These are phyloP conservation scores for Solanum virginianum DNA, from an alignment of 257 asterid genomes.

Conservation along the genomic window DNA sequence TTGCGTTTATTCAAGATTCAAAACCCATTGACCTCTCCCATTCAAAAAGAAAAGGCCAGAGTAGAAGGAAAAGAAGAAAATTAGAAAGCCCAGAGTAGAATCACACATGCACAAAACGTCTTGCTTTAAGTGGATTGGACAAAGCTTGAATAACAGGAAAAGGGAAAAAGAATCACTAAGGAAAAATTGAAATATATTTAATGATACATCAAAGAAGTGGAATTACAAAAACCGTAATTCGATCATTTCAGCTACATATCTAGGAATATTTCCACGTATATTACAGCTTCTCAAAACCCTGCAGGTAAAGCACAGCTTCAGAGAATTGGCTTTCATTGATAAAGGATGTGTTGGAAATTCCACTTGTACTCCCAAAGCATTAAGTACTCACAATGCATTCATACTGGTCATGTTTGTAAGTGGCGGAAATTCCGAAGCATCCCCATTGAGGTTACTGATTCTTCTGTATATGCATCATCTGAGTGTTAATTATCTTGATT, in stretches of 20 bases:
- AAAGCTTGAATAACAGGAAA: neutral
- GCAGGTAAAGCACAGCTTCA: constrained; percentile 1
- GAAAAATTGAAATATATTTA: neutral
- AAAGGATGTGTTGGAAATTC: neutral
- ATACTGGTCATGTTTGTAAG: constrained; percentile 23
- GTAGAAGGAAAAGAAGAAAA: neutral
- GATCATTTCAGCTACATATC: constrained; percentile 10
- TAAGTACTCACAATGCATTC: constrained; percentile 26
- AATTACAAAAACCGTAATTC: constrained; percentile 22
- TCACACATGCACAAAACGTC: neutral
- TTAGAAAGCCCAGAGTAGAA: neutral
- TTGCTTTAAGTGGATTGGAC: neutral
- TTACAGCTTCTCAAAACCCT: constrained; percentile 66
- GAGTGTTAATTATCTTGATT: neutral
- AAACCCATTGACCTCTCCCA: neutral
- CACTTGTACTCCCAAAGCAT: neutral
- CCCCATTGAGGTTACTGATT: constrained; percentile 45
- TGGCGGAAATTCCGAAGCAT: constrained; percentile 32
- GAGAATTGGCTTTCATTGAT: neutral
- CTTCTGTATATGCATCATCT: constrained; percentile 25
- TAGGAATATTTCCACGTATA: constrained; percentile 33
- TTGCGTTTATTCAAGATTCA: neutral
- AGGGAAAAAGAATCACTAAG: neutral
- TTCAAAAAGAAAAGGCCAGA: neutral
- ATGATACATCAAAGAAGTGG: neutral